Base-by-base conservation (phyloP, 805 yeast genomes). In the Candida germanica region DNA sequence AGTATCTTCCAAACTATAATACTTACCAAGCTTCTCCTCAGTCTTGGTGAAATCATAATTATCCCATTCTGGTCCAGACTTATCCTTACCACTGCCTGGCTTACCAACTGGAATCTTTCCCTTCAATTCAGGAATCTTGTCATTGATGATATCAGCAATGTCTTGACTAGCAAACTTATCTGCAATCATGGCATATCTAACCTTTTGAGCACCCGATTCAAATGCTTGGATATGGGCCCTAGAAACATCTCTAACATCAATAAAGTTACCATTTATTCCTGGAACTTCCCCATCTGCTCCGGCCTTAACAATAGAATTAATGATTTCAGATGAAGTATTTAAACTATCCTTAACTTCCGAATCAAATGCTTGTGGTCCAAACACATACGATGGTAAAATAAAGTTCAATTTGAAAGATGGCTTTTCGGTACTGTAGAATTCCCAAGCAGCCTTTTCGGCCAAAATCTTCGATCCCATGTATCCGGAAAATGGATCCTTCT, bases 361-460 rank as follows among this genome's bases (percentile, higher is more conserved):
- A 34, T 43, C 56, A 37, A 45, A 74, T 18, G 63, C 66, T 46
- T 77, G 79, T 5, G 83, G 83, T 3, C 84, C 85, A 45, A 75
- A 68, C 1, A 77, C 80, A 50, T 59, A 74, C 8, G 71, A 69
- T 10, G 83, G 83, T 42, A 73, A 73, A 14, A 79, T 66, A 2
- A 73, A 62, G 20, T 70, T 58, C 33, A 77, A 47, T 25, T 59
- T 61, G 53, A 77, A 69, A 35, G 54, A 51, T 33, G 66, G 44
- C 3, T 40, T 35, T 23, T 40, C 35, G 7, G 26, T 25, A 20
- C 65, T 48, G 33, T 73, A 61, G n/a, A 61, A 68, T 3, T 74
- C 68, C 81, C 86, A 78, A 3, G 82, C 83, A 1, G 75, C 69
- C 33, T 60, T 54, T 49, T 80, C 86, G n/a, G 83, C 83, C 39